phyloP scores from a whole-genome alignment of 352 stramenopile species.

The Peronosclerospora sorghi region DNA sequence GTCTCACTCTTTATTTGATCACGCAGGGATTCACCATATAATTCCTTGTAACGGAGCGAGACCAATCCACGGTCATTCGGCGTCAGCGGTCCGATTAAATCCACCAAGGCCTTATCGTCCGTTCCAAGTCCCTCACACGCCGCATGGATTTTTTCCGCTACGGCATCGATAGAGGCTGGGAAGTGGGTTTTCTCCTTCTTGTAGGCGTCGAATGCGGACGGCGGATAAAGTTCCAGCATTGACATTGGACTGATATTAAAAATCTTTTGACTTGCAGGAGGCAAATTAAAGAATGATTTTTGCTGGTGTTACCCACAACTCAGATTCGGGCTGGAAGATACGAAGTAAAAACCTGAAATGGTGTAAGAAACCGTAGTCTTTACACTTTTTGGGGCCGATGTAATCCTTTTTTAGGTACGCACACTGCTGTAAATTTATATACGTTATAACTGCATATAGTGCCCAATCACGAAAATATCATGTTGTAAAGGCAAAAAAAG shows the following conservation, averaged over 20 bases:
- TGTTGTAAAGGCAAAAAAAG: no score
- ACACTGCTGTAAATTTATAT: no score
- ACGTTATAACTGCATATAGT: no score
- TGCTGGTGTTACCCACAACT: no score
- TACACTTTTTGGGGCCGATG: no score
- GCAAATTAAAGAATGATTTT: neutral
- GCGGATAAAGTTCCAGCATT: constrained; percentile 53
- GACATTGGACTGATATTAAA: neutral
- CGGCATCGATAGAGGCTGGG: constrained; percentile 29
- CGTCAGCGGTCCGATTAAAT: constrained; percentile 32
- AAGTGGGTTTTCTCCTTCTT: constrained; percentile 42
- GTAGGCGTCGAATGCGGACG: constrained; percentile 50
- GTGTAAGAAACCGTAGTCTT: no score
- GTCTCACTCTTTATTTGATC: constrained; percentile 56
- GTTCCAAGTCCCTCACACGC: constrained; percentile 54
- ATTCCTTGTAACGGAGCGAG: constrained; percentile 44
- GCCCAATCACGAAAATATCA: no score
- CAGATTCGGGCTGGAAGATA: no score
- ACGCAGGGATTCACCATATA: constrained; percentile 33
- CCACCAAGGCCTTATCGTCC: constrained; percentile 48
- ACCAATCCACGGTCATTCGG: constrained; percentile 40
- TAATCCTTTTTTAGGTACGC: no score
- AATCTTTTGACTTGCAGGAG: neutral
- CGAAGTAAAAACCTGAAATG: no score
- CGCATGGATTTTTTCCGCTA: constrained; percentile 53